Evolutionary conservation across 106 monocot species (phyloP).

Genomic region (Platanthera zijinensis): DNA sequence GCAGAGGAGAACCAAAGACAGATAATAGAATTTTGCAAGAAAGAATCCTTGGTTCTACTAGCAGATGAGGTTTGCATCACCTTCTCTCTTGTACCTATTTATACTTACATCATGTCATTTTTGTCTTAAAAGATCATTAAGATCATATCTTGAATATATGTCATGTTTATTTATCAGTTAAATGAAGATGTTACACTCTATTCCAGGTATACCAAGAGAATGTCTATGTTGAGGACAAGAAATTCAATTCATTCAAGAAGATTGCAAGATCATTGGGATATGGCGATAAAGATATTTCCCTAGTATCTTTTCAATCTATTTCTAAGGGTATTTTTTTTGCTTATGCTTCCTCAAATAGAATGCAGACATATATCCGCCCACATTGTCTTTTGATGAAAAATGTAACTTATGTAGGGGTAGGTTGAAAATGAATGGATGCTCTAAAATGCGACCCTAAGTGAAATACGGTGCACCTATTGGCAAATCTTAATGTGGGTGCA

Average conservation of each 20-base stretch:
- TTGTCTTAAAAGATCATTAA: background rate
- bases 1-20: constrained; percentile 71
- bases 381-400: background rate
- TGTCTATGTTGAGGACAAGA: constrained; percentile 81
- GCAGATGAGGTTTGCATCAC: constrained; percentile 72
- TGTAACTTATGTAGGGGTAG: background rate
- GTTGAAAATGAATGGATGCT: no score
- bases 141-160: background rate
- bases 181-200: background rate
- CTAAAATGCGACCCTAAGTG: no score
- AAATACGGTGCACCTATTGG: no score
- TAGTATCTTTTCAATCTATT: constrained; percentile 91
- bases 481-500: no score
- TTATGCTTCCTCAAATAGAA: background rate
- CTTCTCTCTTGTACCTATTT: background rate
- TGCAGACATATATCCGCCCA: background rate
- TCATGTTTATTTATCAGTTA: background rate
- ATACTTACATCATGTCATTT: background rate
- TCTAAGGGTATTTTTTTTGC: constrained; percentile 62
- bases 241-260: constrained; percentile 95
- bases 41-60: constrained; percentile 80
- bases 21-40: constrained; percentile 89
- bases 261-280: constrained; percentile 82
- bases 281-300: constrained; percentile 55
- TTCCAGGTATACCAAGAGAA: constrained; percentile 95